A percentile compares a stretch with the other conserved stretches of the same genome.
Conservation (phyloP, 768 basidiomycete species). For the Termitomyces sp. region DNA sequence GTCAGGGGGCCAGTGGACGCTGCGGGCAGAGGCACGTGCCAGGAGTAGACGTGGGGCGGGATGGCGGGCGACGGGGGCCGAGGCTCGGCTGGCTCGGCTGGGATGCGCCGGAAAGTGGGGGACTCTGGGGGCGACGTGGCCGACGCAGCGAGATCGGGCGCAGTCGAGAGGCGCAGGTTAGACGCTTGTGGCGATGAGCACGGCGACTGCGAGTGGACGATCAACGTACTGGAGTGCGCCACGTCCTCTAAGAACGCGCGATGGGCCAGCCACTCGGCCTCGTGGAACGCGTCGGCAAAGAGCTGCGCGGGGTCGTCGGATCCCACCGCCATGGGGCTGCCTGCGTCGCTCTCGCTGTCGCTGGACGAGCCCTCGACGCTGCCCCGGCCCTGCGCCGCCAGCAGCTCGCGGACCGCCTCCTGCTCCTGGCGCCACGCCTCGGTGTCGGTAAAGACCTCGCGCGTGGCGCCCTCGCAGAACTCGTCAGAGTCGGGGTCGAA, state of each 20-base stretch:
- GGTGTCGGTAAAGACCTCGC: constrained; percentile 61
- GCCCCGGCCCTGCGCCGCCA: constrained; percentile 22
- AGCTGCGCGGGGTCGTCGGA: constrained; percentile 37
- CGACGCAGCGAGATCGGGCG: constrained; percentile 4
- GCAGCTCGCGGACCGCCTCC: constrained; percentile 19
- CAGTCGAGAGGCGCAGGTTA: constrained; percentile 9
- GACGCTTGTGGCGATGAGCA: constrained; percentile 11
- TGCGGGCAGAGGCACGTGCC: constrained; percentile 32
- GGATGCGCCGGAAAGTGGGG: constrained; percentile 25
- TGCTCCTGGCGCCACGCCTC: constrained; percentile 29
- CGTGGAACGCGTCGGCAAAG: constrained; percentile 30
- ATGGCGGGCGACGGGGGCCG: constrained; percentile 47
- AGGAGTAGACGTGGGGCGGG: constrained; percentile 54
- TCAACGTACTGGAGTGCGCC: constrained; percentile 2
- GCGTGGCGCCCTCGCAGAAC: constrained; percentile 58
- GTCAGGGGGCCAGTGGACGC: constrained; percentile 43
- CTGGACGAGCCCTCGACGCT: constrained; percentile 31
- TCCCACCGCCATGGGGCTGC: constrained; percentile 43
- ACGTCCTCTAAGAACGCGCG: constrained; percentile 13
- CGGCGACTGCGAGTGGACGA: not conserved
- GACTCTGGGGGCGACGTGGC: constrained; percentile 13
- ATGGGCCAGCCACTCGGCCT: constrained; percentile 18
- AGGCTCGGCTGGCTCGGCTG: constrained; percentile 11
- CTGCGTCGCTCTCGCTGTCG: constrained; percentile 41
- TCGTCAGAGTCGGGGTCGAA: constrained; percentile 84